Evolutionary conservation across 768 basidiomycete genomes (phyloP), one percentile per base, ranked within the genome.

Genomic region (Leccinum boreale): DNA sequence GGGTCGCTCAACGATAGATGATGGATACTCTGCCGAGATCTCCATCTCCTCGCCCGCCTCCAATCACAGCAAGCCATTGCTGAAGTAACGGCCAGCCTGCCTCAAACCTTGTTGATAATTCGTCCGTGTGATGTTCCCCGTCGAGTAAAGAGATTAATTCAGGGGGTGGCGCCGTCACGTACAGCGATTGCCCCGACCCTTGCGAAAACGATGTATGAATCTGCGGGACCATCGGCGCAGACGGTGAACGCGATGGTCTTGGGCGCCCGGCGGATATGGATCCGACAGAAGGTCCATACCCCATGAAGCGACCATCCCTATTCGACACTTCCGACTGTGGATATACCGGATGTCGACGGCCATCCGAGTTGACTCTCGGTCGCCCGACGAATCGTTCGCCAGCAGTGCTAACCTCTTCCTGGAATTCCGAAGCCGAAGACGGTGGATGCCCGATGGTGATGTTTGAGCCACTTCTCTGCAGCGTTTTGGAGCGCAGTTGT

Each of bases 71-170:
- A 47, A 92, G 71, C 89, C 87, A 92, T 56, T 79, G 80, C 70
- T 91, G 86, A 53, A 98, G 75, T 50, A 87, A 74, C 11, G 85
- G 85, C 94, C 93, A 95, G 0, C 89, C 87, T 31, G 87, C 85
- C 61, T 91, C 86, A 65, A 95, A 96, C 59, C 70, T 81, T 24
- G 90, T 85, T 48, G 89, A 87, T 46, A 98, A 74, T 74, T 98
- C 95, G 67, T 98, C 96, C 2, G 92, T 88, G 70, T 94, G 89
- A 70, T 94, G 94, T 56, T 87, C 89, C 9, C 96, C 97, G 66
- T 98, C 88, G 12, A 98, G 77, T 58, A 92, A 70, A 3, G 77
- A 60, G 26, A 79, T 64, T 24, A 94, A 64, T 12, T 84, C 83
- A 5, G 77, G 74, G 8, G 90, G 90, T 63, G 68, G 70, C 3